Evolutionary conservation across 495 filamentous ascomycete genomes (phyloP), one percentile per base, ranked within the genome.

Genomic region (Penicillium diatomitis): DNA sequence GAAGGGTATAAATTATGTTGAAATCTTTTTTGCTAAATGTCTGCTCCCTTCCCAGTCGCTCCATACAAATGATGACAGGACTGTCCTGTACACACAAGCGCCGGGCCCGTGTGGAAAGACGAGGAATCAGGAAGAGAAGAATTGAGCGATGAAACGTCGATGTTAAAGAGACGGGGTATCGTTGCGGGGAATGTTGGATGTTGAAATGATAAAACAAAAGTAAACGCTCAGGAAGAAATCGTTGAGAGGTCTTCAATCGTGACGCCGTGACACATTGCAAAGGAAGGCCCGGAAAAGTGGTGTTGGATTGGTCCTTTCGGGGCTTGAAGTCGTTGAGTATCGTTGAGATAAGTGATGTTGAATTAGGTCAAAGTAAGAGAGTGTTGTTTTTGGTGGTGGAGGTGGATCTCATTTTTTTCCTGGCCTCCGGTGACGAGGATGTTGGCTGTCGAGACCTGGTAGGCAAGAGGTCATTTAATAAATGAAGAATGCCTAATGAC

Each of bases 201-300:
- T 72, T 72, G 67, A 72, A 70, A 63, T 65, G 50, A 54, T 57
- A 60, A 56, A 58, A 42, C 40, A 60, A 47, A 51, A 40, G 38
- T 53, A 48, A 67, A 67, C 67, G 67, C 65, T 68, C 59, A 63
- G 60, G 69, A 70, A 70, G 66, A 70, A 72, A 65, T 72, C 69
- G 69, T 72, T 72, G 69, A 72, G 69, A 70, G 62, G 64, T 70
- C 67, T 70, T 72, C 69, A 66, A 55, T 70, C 69, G 60, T 72
- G 61, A 66, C 66, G 67, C 67, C 69, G 62, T 72, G 60, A 70
- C 65, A 66, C 64, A 63, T 68, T 65, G 61, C 66, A 61, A 20
- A 20, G 44, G 55, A 35, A 27, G 27, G 52, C 57, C 60, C 57
- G 57, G 55, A 52, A 61, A 20, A 54, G 33, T 43, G 41, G 55